Conservation (phyloP, 2,329 filamentous ascomycete species). For the Arthrobotrys iridis region DNA sequence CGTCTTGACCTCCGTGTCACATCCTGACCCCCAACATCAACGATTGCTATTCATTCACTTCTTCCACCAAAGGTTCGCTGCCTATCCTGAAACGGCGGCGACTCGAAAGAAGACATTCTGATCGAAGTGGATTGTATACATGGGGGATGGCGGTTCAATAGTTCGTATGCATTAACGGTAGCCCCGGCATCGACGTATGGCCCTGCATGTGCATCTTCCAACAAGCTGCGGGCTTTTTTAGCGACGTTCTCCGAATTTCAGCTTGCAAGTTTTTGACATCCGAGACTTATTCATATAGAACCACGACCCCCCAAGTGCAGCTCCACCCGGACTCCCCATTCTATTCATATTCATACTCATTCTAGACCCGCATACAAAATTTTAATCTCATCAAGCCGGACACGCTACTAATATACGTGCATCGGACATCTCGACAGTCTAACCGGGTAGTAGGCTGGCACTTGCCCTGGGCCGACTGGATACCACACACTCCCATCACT, state of each 20-base stretch:
- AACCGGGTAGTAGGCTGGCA: conserved; percentile 38
- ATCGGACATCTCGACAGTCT: conserved; percentile 19
- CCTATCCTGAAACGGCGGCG: conserved; percentile 38
- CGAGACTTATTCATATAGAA: conserved; percentile 30
- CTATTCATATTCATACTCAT: conserved; percentile 7
- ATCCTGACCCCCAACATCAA: conserved; percentile 21
- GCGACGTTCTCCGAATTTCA: conserved; percentile 10
- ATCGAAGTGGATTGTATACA: conserved; percentile 22
- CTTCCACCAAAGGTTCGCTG: conserved; percentile 12
- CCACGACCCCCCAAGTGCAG: conserved; percentile 9
- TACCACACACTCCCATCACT: not conserved
- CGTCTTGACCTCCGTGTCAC: conserved; percentile 22
- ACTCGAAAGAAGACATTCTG: conserved; percentile 16
- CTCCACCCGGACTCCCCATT: conserved; percentile 9
- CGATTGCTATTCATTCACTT: not conserved
- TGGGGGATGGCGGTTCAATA: conserved; percentile 20
- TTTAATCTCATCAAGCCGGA: conserved; percentile 4
- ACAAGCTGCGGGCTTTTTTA: conserved; percentile 16
- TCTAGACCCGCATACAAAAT: not conserved
- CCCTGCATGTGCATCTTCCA: conserved; percentile 43
- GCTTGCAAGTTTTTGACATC: conserved; percentile 23
- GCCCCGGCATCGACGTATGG: conserved; percentile 46
- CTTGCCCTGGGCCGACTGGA: conserved; percentile 28
- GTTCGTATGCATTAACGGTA: conserved; percentile 28
- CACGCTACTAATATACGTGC: conserved; percentile 15